phyloP scores from a whole-genome alignment of 331 rosid genomes.

The Malus hybrid region DNA sequence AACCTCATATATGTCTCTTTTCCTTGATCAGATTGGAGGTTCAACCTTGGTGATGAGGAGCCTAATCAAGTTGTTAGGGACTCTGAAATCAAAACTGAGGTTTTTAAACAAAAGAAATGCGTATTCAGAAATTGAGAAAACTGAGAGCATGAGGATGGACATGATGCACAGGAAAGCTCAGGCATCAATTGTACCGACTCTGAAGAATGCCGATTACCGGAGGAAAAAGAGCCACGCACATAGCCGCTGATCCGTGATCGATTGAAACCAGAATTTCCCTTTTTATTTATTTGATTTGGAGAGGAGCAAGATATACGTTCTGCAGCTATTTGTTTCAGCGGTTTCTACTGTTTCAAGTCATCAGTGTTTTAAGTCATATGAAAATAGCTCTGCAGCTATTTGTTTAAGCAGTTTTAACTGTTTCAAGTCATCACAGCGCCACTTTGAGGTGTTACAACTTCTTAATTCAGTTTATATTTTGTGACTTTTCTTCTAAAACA shows the following conservation, averaged over 20 bases:
- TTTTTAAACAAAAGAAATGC: background rate
- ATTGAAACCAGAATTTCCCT: background rate
- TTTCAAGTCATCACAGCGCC: background rate
- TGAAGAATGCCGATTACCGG: background rate
- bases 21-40: background rate
- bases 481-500: background rate
- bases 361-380: too few species aligned
- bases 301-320: background rate
- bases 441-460: background rate
- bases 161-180: background rate
- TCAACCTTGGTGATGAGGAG: background rate
- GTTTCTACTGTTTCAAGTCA: too few species aligned
- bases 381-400: background rate
- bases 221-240: background rate
- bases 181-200: background rate
- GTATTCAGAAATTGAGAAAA: background rate
- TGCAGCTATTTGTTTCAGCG: too few species aligned
- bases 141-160: background rate
- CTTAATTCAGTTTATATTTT: background rate
- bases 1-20: background rate
- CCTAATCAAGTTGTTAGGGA: background rate
- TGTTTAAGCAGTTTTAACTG: background rate
- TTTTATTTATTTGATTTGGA: background rate
- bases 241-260: background rate
- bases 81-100: background rate